Conservation (phyloP, 2,329 filamentous ascomycete genomes). For the Colletotrichum lindemuthianum region DNA sequence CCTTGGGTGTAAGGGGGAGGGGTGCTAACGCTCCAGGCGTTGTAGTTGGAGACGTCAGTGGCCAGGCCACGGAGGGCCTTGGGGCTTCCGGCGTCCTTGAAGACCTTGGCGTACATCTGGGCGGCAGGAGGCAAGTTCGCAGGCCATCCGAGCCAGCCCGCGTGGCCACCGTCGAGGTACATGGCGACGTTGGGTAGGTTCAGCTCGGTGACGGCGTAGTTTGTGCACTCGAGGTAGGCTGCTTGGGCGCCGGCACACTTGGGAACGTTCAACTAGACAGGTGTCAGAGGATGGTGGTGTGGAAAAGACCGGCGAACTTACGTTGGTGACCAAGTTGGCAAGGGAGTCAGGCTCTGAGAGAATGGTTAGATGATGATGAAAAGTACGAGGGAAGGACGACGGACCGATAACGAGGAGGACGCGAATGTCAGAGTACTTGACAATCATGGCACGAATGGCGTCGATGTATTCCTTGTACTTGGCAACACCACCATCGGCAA, state of each 20-base stretch:
- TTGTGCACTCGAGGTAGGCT: slow-evolving; percentile 60
- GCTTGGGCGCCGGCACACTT: slow-evolving; percentile 60
- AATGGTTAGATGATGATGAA: slow-evolving; percentile 37
- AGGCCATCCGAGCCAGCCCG: slow-evolving; percentile 68
- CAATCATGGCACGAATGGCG: slow-evolving; percentile 53
- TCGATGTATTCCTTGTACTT: slow-evolving; percentile 68
- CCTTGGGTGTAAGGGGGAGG: slow-evolving; percentile 57
- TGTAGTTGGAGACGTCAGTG: slow-evolving; percentile 69
- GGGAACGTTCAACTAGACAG: slow-evolving; percentile 48
- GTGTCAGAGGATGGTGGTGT: too few relatives aligned
- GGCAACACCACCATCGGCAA: slow-evolving; percentile 59
- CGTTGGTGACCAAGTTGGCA: slow-evolving; percentile 68
- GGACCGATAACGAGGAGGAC: slow-evolving; percentile 56
- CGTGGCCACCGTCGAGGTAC: slow-evolving; percentile 64
- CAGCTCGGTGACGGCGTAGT: slow-evolving; percentile 61
- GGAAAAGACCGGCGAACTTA: too few relatives aligned
- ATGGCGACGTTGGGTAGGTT: slow-evolving; percentile 66
- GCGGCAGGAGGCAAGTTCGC: slow-evolving; percentile 63
- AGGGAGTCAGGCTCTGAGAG: slow-evolving; percentile 64
- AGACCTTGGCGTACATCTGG: slow-evolving; percentile 56
- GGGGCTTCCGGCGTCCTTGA: slow-evolving; percentile 60
- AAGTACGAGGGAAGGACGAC: slow-evolving; percentile 20
- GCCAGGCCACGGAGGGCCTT: slow-evolving; percentile 62
- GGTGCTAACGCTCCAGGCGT: slow-evolving; percentile 54
- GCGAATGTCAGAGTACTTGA: slow-evolving; percentile 55